These are phyloP conservation scores for Datura wrightii DNA, from an alignment of 257 asterid genomes.

Conservation along the genomic window DNA sequence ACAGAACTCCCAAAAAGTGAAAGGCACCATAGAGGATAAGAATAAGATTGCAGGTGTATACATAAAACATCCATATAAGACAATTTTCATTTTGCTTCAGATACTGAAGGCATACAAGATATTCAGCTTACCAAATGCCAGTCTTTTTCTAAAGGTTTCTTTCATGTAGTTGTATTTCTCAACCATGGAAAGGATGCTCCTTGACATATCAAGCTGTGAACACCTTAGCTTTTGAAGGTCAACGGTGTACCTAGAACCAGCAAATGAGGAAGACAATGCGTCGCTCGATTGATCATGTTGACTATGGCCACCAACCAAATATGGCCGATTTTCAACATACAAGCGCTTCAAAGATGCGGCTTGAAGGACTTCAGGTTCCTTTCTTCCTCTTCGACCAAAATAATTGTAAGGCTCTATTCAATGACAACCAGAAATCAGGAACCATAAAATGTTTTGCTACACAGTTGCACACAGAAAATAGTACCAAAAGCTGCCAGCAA, in stretches of 20 bases:
- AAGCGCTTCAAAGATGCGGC: slow-evolving; percentile 83
- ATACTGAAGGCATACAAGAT: slow-evolving; percentile 34
- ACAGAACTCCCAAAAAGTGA: background rate
- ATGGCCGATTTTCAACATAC: slow-evolving; percentile 87
- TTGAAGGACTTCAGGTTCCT: slow-evolving; percentile 74
- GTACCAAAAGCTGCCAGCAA: slow-evolving; percentile 1
- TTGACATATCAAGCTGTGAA: slow-evolving; percentile 62
- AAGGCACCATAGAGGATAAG: background rate
- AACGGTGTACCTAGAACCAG: slow-evolving; percentile 53
- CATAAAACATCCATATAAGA: slow-evolving; percentile 28
- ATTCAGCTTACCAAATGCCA: slow-evolving; percentile 73
- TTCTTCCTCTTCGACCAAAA: slow-evolving; percentile 69
- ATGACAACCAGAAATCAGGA: slow-evolving; percentile 48
- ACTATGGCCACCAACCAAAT: slow-evolving; percentile 87
- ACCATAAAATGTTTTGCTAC: slow-evolving; percentile 25
- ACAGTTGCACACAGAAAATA: slow-evolving; percentile 28
- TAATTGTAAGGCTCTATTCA: slow-evolving; percentile 69
- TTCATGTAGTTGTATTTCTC: slow-evolving; percentile 89
- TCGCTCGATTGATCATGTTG: slow-evolving; percentile 63
- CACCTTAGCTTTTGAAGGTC: slow-evolving; percentile 65
- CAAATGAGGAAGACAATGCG: slow-evolving; percentile 52
- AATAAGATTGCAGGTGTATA: background rate
- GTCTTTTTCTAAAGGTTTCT: slow-evolving; percentile 73
- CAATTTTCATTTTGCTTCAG: slow-evolving; percentile 28
- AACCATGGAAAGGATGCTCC: slow-evolving; percentile 73